Evolutionary conservation across 768 basidiomycete genomes (phyloP), one percentile per base, ranked within the genome.

Genomic region (Rhodocollybia butyracea): DNA sequence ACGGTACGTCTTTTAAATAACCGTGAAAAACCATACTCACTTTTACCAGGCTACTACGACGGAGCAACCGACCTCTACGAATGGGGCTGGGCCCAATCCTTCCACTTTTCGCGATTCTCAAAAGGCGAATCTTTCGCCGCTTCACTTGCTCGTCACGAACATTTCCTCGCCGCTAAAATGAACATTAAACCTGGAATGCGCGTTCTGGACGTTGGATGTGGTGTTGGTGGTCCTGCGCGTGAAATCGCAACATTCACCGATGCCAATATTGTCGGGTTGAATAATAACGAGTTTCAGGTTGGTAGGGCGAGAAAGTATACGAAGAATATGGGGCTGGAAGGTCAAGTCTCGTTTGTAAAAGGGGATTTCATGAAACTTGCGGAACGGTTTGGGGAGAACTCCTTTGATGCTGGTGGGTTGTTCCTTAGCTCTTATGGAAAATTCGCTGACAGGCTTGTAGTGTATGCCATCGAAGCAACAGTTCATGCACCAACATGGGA

Each of bases 81-180:
- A 69, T 97, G 90, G 64, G 94, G 91, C 51, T 93, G 94, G 94
- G 82, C 82, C 1, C 78, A 85, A 54, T 93, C 88, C 5, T 97
- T 97, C 84, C 95, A 98, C 73, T 97, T 97, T 71, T 96, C 91
- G 54, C 92, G 96, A 31, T 98, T 96, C 79, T 94, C 89, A 83
- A 89, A 88, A 72, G 96, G 95, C 59, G 89, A 93, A 68, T 81
- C 79, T 1, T 89, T 89, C 69, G 68, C 77, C 22, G 83, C 85
- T 19, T 84, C 86, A 5, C 73, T 93, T 51, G 94, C 96, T 26
- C 88, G 97, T 39, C 96, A 98, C 65, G 96, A 99, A 74, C 96
- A 99, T 75, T 98, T 95, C 75, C 91, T 99, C 60, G 86, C 94
- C 4, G 76, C 88, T 8, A 82, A 91, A 66, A 94, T 98, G 88